A percentile compares a stretch with the other conserved stretches of the same genome.
These are phyloP conservation scores for Phellopilus nigrolimitatus DNA, from an alignment of 1,284 basidiomycete genomes.

Conservation along the genomic window DNA sequence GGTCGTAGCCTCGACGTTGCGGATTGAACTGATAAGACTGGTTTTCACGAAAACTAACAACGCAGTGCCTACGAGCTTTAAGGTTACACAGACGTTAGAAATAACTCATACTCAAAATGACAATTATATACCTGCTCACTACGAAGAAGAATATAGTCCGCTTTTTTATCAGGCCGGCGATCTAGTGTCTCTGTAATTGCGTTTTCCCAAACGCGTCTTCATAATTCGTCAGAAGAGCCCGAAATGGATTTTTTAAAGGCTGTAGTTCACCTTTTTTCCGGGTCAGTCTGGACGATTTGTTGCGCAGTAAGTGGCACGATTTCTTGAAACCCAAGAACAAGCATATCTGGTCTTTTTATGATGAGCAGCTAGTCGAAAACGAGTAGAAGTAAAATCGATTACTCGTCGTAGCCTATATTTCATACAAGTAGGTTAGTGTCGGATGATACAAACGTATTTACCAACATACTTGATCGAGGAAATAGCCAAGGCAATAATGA, in stretches of 20 bases:
- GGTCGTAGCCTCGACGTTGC: constrained; percentile 87
- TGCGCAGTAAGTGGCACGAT: constrained; percentile 96
- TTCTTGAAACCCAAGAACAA: constrained; percentile 95
- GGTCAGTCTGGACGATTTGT: constrained; percentile 95
- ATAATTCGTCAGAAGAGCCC: constrained; percentile 4
- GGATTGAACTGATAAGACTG: constrained; percentile 71
- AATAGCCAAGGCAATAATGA: constrained; percentile 89
- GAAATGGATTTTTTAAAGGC: background rate
- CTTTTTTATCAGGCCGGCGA: constrained; percentile 57
- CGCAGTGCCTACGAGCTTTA: constrained; percentile 89
- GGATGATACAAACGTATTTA: constrained; percentile 5
- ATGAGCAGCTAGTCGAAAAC: background rate
- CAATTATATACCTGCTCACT: constrained; percentile 73
- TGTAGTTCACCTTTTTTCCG: constrained; percentile 72
- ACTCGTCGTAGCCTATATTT: constrained; percentile 56
- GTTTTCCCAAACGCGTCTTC: constrained; percentile 82
- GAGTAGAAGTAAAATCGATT: constrained; percentile 24
- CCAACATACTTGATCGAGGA: constrained; percentile 64
- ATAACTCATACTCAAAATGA: background rate
- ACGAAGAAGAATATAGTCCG: constrained; percentile 81
- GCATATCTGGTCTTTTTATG: constrained; percentile 72
- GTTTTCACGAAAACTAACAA: constrained; percentile 82
- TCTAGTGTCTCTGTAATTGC: constrained; percentile 79
- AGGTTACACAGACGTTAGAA: constrained; percentile 9
- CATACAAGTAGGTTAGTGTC: constrained; percentile 19